A percentile compares a stretch with the other conserved stretches of the same genome.
These are phyloP conservation scores for Coniochaeta sp. DNA, from an alignment of 2,329 filamentous ascomycete species.

Conservation along the genomic window DNA sequence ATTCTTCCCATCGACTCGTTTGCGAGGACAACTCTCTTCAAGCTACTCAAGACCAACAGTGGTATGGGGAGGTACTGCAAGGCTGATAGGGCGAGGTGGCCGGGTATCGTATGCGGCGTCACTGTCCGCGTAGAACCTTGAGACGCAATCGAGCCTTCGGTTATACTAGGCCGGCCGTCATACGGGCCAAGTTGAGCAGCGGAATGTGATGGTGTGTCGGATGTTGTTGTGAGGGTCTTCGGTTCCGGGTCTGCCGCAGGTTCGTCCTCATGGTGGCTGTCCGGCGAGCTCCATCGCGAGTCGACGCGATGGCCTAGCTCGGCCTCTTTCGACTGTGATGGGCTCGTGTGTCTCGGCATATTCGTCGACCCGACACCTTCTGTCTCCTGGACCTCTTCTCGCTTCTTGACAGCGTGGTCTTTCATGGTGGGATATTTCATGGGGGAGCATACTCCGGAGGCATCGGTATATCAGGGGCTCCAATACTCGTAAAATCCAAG, in stretches of 20 bases:
- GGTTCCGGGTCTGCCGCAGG: too few species aligned
- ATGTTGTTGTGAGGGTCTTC: too few species aligned
- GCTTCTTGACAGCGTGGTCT: not conserved
- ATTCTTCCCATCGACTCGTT: conserved; percentile 71
- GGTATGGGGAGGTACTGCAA: conserved; percentile 71
- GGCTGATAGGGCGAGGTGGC: conserved; percentile 57
- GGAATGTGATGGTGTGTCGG: too few species aligned
- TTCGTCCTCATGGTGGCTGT: too few species aligned
- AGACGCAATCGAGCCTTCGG: too few species aligned
- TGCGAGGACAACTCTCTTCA: conserved; percentile 65
- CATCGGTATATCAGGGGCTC: not conserved
- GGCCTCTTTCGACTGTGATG: not conserved
- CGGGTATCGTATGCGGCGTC: conserved; percentile 8
- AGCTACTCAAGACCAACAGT: conserved; percentile 57
- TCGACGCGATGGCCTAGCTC: too few species aligned
- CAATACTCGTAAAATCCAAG: too few species aligned
- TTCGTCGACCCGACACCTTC: not conserved
- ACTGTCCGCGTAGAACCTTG: too few species aligned
- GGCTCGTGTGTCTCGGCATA: not conserved
- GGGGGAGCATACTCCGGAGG: not conserved
- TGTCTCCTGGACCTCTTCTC: not conserved
- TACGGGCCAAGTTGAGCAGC: too few species aligned
- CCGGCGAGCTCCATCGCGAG: too few species aligned
- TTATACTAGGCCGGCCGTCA: too few species aligned
- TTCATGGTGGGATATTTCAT: not conserved